Evolutionary conservation across 169 alveolate species (phyloP), one percentile per base, ranked within the genome.

Genomic region (Babesia sp.): DNA sequence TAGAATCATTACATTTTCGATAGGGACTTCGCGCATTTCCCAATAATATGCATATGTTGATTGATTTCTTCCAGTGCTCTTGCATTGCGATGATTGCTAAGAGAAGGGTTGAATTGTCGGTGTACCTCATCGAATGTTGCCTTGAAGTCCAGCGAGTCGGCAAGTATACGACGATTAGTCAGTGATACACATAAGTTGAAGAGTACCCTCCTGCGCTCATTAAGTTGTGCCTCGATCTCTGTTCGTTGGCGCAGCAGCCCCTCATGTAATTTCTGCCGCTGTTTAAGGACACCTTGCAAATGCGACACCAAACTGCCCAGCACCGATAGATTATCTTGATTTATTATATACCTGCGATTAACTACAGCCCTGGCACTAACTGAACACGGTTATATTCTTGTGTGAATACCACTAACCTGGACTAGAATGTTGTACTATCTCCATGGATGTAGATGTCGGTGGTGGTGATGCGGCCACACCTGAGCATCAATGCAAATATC

Each of bases 111-210:
- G 39, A 64, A 64, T 61, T 64, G 74, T 22, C 48, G 59, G 5
- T 46, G 59, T 3, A 50, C 39, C 4, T 33, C 74, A 14, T 2
- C 29, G 44, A 64, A 31, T 22, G 74, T 64, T 45, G 28, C 22
- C 51, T 64, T 31, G 63, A 64, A 45, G 61, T 64, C 74, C 36
- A 34, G 12, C 29, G 74, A 64, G 7, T 64, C 74, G 28, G 74
- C 18, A 3, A 64, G 16, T 11, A 64, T 45, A 14, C 61, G 74
- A 28, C 29, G 7, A 22, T 64, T 48, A 16, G 74, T 45, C 44
- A 64, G n/a, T 0, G 51, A 5, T 31, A 29, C 34, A 20, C 74
- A 64, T 14, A 46, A 20, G 51, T 64, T 56, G 3, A 64, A n/a
- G 36, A 64, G 48, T 50, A 22, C 59, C 36, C 34, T 7, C 53